Base-by-base conservation (phyloP, 495 filamentous ascomycete species). In the Xylaria cubensis region DNA sequence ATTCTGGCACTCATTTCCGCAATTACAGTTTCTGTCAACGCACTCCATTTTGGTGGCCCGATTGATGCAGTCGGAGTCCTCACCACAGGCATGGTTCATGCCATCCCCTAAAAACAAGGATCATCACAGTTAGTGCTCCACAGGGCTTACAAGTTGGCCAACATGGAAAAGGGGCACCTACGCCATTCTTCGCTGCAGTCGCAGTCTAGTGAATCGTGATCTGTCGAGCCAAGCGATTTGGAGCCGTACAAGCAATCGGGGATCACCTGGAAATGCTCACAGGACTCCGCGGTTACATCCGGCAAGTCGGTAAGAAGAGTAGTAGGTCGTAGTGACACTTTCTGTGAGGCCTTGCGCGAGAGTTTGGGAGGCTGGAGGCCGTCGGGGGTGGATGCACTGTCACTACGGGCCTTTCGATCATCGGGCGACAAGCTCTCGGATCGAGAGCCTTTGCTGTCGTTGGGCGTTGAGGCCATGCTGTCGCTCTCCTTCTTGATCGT, bases 1-100 rank as follows among this genome's bases (percentile, higher is more conserved):
- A 78, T 99, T 99, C 78, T 95, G 93, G 79, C 96, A 99, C 53
- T 89, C 90, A 41, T 87, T 79, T 51, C 95, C 95, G 83, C 96
- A 99, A 74, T 92, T 91, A 82, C 95, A 97, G 64, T 92, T 89
- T 72, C 89, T 88, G 53, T 91, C 90, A 24, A 93, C 87, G 79
- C 96, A 99, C 81, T 99, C 96, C 86, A 99, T 97, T 78, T 97
- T 97, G 42, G 96, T 98, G 67, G 93, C 92, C 78, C 97, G 93
- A 80, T 99, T 99, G 84, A 99, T 99, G 81, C 96, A 99, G 81
- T 98, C 96, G 21, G 96, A 98, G 82, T 98, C 94, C 73, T 97
- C 94, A 50, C 93, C 96, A 81, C 96, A 99, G 63, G 96, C 95
- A 78, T 90, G 82, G 83, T 99, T 99, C 81, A 85, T 74, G 80